Evolutionary conservation across 805 yeast species (phyloP), one percentile per base, ranked within the genome.

Genomic region (Candida chilensis): DNA sequence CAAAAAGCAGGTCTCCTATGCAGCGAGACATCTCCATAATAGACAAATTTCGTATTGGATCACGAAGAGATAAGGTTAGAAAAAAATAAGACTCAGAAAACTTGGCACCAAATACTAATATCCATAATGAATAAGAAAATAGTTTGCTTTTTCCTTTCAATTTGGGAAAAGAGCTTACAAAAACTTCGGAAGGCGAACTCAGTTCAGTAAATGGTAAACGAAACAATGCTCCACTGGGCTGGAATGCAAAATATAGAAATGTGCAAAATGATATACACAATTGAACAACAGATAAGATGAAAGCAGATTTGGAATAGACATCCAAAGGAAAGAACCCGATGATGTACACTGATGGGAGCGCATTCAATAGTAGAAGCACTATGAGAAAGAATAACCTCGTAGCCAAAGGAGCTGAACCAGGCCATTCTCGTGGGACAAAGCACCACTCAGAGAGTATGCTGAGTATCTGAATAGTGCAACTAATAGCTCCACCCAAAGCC

Each of bases 11-110:
- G 12, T 71, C 74, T 24, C 73, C 63, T 16, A 54, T 45, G 35
- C 77, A 70, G 29, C 66, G 48, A 15, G 52, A 42, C 41, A 65
- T 46, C 25, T 53, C 60, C 57, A 68, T 61, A 4, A 56, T 47
- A 21, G 66, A 52, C 26, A 71, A 46, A 39, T 68, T 73, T 35
- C 73, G 43, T 3, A 71, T 48, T 1, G 76, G 74, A 39, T 69
- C 76, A 37, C 66, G 57, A 33, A 71, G 44, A 1, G 77, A 70
- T 32, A 71, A 55, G 0, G 76, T 69, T 37, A 71, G 52, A 39
- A 69, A 71, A 42, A 68, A 58, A 41, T 71, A 71, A 1, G 77
- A 71, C 42, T 71, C 77, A 16, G 60, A 35, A 38, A 68, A 71
- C 37, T 71, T 71, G 4, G 71, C 69, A 9, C 52, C 36, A 36